Percentiles rank a stretch among this genome's conserved stretches.
These are phyloP conservation scores for Haplosporangium sp. DNA, from an alignment of 371 early-diverging fungal genomes.

Conservation along the genomic window DNA sequence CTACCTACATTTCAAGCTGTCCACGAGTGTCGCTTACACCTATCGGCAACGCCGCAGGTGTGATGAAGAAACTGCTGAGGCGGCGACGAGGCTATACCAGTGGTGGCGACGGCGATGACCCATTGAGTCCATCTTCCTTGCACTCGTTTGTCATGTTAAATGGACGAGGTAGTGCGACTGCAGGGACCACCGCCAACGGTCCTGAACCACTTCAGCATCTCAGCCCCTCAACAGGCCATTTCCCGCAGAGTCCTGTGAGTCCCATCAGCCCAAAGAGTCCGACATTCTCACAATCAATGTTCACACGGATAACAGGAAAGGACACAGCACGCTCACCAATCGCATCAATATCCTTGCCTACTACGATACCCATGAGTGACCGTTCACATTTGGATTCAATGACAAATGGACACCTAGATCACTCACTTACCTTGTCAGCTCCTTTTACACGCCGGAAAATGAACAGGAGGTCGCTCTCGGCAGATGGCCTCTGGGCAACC, in stretches of 20 bases:
- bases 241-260: slow-evolving; percentile 11
- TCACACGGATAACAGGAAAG: slow-evolving; percentile 22
- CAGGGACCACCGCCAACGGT: slow-evolving; percentile 28
- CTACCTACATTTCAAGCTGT: slow-evolving; percentile 6
- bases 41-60: slow-evolving; percentile 37
- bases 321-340: slow-evolving; percentile 4
- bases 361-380: slow-evolving; percentile 9
- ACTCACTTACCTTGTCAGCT: slow-evolving; percentile 1
- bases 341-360: slow-evolving; percentile 15
- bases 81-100: slow-evolving; percentile 36
- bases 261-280: slow-evolving; percentile 36
- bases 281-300: slow-evolving; percentile 26
- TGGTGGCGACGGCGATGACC: slow-evolving; percentile 8
- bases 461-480: slow-evolving; percentile 36
- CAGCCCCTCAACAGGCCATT: slow-evolving; percentile 3
- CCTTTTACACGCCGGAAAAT: slow-evolving; percentile 9
- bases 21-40: slow-evolving; percentile 35
- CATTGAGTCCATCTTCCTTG: not conserved
- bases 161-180: slow-evolving; percentile 23
- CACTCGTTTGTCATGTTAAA: slow-evolving; percentile 41
- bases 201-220: slow-evolving; percentile 15
- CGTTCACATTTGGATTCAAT: slow-evolving; percentile 3
- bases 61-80: slow-evolving; percentile 42
- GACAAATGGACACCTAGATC: not conserved
- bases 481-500: slow-evolving; percentile 16